These are phyloP conservation scores for Fusarium incarnatum DNA, from an alignment of 2,329 filamentous ascomycete species.

Conservation along the genomic window DNA sequence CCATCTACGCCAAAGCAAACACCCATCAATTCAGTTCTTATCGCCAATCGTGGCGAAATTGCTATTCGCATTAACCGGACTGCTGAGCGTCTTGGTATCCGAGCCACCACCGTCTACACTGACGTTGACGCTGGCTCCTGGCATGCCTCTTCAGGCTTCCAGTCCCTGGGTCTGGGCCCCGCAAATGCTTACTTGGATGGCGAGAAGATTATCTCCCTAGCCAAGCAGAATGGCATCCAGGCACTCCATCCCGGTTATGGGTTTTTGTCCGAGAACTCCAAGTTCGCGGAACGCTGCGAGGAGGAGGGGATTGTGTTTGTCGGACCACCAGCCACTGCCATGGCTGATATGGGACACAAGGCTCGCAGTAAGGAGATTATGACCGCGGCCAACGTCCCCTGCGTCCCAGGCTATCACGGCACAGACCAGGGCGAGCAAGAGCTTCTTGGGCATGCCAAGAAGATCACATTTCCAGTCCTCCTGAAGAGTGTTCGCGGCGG, in stretches of 20 bases:
- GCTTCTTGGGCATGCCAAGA: conserved; percentile 75
- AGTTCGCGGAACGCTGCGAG: conserved; percentile 87
- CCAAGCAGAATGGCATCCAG: conserved; percentile 86
- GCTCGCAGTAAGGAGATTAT: conserved; percentile 96
- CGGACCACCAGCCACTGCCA: conserved; percentile 85
- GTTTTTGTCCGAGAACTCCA: conserved; percentile 93
- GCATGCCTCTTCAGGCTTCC: conserved; percentile 86
- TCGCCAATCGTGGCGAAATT: conserved; percentile 97
- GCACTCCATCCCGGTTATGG: conserved; percentile 97
- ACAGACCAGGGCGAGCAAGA: conserved; percentile 76
- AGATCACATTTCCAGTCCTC: conserved; percentile 76
- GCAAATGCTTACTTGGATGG: conserved; percentile 92
- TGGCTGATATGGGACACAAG: conserved; percentile 93
- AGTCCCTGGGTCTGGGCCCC: conserved; percentile 84
- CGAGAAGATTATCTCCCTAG: conserved; percentile 88
- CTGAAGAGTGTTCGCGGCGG: conserved; percentile 85
- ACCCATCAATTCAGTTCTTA: conserved; percentile 82
- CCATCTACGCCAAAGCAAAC: conserved; percentile 52
- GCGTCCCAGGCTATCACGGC: conserved; percentile 96
- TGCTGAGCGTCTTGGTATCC: conserved; percentile 87
- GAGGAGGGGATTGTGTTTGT: conserved; percentile 95
- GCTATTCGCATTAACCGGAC: conserved; percentile 92
- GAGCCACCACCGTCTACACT: conserved; percentile 94
- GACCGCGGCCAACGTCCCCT: conserved; percentile 92
- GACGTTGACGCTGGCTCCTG: conserved; percentile 88